Conservation (phyloP, 306 rosid genomes). For the Pueraria montana region DNA sequence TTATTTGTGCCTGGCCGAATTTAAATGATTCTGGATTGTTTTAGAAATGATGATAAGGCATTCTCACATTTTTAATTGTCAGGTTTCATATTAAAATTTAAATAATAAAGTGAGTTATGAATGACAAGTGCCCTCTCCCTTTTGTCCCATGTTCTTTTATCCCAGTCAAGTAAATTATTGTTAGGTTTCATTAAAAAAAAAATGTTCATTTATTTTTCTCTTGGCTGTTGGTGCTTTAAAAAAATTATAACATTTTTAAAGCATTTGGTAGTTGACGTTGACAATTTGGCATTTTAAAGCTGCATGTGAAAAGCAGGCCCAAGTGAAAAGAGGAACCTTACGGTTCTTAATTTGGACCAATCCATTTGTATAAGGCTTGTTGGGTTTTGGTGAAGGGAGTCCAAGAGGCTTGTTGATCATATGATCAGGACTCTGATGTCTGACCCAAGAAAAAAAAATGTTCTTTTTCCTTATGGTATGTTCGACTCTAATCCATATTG, state of each 20-base stretch:
- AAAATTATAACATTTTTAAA: background rate
- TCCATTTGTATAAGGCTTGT: background rate
- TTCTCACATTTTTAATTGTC: background rate
- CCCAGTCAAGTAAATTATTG: background rate
- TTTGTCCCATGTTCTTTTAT: background rate
- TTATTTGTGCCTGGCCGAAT: background rate
- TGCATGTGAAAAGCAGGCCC: background rate
- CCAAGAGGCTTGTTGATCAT: background rate
- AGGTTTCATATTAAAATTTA: background rate
- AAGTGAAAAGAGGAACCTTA: background rate
- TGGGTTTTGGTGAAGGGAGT: background rate
- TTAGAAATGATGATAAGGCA: background rate
- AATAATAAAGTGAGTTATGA: background rate
- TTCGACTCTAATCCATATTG: too few relatives aligned
- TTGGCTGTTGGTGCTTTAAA: background rate
- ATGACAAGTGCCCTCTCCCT: background rate
- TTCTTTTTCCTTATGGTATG: too few relatives aligned
- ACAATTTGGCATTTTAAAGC: background rate
- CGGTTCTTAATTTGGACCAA: background rate
- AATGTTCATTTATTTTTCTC: background rate
- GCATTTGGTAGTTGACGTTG: slow-evolving; percentile 1
- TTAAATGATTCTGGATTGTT: slow-evolving; percentile 4
- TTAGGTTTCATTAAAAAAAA: background rate
- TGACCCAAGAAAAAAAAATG: too few relatives aligned
- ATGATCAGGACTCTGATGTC: too few relatives aligned